Conservation (phyloP, 2,329 filamentous ascomycete genomes). For the Cladosporium sp. region DNA sequence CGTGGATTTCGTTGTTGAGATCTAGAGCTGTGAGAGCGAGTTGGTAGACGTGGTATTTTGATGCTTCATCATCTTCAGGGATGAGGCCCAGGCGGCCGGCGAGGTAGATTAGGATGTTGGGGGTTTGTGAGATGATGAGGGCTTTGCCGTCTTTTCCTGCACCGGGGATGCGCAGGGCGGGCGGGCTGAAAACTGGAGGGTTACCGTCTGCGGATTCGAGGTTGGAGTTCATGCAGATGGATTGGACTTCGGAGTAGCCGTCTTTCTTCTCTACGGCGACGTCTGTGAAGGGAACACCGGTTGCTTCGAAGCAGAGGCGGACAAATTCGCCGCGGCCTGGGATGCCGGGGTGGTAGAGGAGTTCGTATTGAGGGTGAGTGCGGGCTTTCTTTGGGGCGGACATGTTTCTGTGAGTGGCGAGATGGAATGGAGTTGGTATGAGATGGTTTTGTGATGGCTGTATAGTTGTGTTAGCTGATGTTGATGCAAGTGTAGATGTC, state of each 20-base stretch:
- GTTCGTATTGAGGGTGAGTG: constrained; percentile 35
- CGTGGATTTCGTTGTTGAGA: constrained; percentile 70
- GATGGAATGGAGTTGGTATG: background rate
- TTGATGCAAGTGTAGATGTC: background rate
- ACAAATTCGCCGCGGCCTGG: constrained; percentile 75
- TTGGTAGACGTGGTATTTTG: constrained; percentile 60
- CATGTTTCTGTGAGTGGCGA: constrained; percentile 19
- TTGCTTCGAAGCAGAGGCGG: constrained; percentile 71
- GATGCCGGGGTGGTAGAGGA: constrained; percentile 68
- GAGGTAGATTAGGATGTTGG: constrained; percentile 73
- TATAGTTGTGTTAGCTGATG: background rate
- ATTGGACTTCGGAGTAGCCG: constrained; percentile 54
- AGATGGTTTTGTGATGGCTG: background rate
- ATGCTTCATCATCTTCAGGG: constrained; percentile 49
- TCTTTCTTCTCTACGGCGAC: constrained; percentile 50
- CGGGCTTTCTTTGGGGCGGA: constrained; percentile 18
- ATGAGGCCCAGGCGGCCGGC: constrained; percentile 61
- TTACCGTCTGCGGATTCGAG: constrained; percentile 53
- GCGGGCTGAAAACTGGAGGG: constrained; percentile 66
- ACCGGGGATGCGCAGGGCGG: constrained; percentile 57
- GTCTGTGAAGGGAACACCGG: constrained; percentile 65
- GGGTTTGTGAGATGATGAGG: constrained; percentile 66
- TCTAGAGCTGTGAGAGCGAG: constrained; percentile 71
- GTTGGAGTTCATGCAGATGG: constrained; percentile 42
- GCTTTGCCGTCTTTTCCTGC: constrained; percentile 54